These are phyloP conservation scores for Houttuynia cordata DNA, from an alignment of 164 flowering plant species.

Conservation along the genomic window DNA sequence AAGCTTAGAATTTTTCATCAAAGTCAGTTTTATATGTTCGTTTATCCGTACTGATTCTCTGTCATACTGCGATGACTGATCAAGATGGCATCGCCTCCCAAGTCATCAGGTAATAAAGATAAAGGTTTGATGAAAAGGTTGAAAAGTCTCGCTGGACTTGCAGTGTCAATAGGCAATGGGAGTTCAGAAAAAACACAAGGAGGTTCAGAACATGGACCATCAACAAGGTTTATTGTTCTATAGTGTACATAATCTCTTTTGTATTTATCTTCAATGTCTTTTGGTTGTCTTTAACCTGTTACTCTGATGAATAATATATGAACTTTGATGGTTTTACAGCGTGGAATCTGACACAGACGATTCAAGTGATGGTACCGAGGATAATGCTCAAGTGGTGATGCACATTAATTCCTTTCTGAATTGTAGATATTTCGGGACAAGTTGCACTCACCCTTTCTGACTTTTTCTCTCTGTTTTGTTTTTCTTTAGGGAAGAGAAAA, in stretches of 20 bases:
- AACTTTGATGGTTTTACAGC: constrained; percentile 10
- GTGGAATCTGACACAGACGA: constrained; percentile 31
- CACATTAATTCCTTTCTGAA: not conserved
- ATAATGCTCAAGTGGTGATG: constrained; percentile 22
- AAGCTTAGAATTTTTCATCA: not conserved
- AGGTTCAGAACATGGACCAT: constrained; percentile 22
- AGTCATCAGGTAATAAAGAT: constrained; percentile 49
- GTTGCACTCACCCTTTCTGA: not conserved
- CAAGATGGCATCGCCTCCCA: constrained; percentile 54
- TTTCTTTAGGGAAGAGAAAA: constrained; percentile 30
- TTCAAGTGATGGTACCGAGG: constrained; percentile 73
- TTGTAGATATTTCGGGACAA: not conserved
- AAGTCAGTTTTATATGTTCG: not conserved
- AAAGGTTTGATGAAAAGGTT: constrained; percentile 49
- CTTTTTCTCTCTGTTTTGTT: not conserved
- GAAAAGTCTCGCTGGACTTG: constrained; percentile 73
- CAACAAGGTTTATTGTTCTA: constrained; percentile 3
- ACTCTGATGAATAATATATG: not conserved
- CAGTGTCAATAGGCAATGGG: constrained; percentile 66
- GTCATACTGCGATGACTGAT: constrained; percentile 2
- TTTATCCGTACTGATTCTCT: not conserved
- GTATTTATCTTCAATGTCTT: not conserved
- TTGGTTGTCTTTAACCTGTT: constrained; percentile 6
- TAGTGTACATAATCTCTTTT: not conserved
- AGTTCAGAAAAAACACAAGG: constrained; percentile 33